Conservation (phyloP, 2,329 filamentous ascomycete species). For the Rhexocercosporidium sp. region DNA sequence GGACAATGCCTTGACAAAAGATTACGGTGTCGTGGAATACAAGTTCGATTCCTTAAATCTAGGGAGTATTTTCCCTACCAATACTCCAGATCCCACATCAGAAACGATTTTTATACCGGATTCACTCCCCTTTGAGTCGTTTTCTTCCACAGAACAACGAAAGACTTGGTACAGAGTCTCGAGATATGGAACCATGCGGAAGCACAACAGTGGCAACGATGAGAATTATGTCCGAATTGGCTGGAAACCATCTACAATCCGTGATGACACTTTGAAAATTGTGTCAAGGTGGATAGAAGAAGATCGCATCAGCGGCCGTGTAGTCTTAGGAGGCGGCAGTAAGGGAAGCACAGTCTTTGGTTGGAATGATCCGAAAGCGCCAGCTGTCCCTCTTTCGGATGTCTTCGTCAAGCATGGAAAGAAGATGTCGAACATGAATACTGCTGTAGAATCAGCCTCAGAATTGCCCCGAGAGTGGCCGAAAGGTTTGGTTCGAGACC, state of each 20-base stretch:
- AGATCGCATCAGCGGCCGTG: constrained; percentile 60
- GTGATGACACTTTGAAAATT: constrained; percentile 59
- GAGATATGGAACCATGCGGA: constrained; percentile 61
- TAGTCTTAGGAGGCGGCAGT: constrained; percentile 51
- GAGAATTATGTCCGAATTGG: constrained; percentile 64
- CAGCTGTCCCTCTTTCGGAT: constrained; percentile 53
- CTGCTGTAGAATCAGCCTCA: constrained; percentile 11
- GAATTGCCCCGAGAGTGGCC: constrained; percentile 39
- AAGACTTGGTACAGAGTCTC: constrained; percentile 70
- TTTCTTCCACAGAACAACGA: constrained; percentile 60
- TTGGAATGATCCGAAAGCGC: constrained; percentile 59
- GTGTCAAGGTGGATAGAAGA: constrained; percentile 71
- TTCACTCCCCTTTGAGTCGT: constrained; percentile 50
- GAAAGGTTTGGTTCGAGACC: constrained; percentile 29
- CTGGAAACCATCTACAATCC: constrained; percentile 61
- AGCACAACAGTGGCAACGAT: constrained; percentile 61
- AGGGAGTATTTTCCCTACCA: constrained; percentile 37
- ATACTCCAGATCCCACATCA: constrained; percentile 21
- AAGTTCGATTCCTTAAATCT: constrained; percentile 34
- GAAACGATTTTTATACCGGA: constrained; percentile 40
- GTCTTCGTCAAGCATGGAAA: constrained; percentile 33
- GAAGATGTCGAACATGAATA: constrained; percentile 24
- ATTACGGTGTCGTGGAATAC: constrained; percentile 34
- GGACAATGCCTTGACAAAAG: constrained; percentile 4
- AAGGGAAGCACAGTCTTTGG: constrained; percentile 61